Percentiles rank a stretch among this genome's conserved stretches.
These are phyloP conservation scores for Trametes elegans DNA, from an alignment of 768 basidiomycete genomes.

Conservation along the genomic window DNA sequence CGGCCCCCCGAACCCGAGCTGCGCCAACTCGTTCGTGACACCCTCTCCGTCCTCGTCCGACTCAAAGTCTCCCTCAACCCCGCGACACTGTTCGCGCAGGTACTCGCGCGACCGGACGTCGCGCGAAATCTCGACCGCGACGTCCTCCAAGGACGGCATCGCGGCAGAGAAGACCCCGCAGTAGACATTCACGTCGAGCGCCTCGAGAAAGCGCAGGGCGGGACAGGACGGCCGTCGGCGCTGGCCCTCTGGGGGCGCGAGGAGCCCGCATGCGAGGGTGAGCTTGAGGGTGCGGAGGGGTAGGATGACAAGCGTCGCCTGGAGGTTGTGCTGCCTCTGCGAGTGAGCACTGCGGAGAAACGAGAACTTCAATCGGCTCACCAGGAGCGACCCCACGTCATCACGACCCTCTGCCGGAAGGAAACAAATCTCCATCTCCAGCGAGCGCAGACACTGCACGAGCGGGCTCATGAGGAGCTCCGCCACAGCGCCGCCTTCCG, in stretches of 20 bases:
- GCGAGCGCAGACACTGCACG: neutral
- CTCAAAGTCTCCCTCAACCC: neutral
- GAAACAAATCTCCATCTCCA: slow-evolving; percentile 1
- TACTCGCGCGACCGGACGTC: neutral
- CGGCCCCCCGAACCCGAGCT: neutral
- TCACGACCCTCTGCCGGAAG: neutral
- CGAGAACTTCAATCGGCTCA: neutral
- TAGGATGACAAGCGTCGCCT: neutral
- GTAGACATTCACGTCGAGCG: neutral
- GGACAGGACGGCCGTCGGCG: neutral
- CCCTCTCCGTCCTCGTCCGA: neutral
- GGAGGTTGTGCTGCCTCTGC: neutral
- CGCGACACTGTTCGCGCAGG: neutral
- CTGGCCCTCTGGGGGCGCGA: neutral
- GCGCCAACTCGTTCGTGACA: neutral
- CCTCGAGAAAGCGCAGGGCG: neutral
- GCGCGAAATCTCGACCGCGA: neutral
- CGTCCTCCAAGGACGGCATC: neutral
- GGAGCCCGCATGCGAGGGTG: slow-evolving; percentile 4
- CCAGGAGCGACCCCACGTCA: neutral
- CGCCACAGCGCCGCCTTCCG: neutral
- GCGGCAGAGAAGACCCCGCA: neutral
- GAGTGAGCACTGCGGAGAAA: neutral
- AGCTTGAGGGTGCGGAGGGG: slow-evolving; percentile 4
- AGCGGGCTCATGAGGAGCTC: neutral